Evolutionary conservation across 805 yeast species (phyloP).

Genomic region (Lipomyces spencermartinsiae): DNA sequence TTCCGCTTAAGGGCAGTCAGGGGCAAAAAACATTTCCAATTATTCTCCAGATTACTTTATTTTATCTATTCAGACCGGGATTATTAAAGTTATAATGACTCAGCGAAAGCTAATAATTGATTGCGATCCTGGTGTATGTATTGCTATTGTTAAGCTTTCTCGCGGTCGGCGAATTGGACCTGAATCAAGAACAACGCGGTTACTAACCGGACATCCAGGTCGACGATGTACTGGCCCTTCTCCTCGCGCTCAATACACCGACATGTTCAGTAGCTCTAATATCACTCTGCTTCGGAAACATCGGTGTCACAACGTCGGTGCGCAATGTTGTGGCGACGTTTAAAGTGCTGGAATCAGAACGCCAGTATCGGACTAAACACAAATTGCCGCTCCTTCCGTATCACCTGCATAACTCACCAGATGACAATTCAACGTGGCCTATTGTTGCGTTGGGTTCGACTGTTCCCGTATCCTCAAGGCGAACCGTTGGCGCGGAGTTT

Average conservation of each 20-base stretch:
- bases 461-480: slow-evolving; percentile 43
- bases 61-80: neutral
- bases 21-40: neutral
- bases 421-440: slow-evolving; percentile 42
- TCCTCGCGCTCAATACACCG: slow-evolving; percentile 47
- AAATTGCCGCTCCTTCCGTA: slow-evolving; percentile 38
- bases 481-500: slow-evolving; percentile 48
- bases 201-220: slow-evolving; percentile 36
- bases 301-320: slow-evolving; percentile 46
- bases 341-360: slow-evolving; percentile 46
- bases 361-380: slow-evolving; percentile 39
- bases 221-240: slow-evolving; percentile 51
- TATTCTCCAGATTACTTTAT: neutral
- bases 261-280: slow-evolving; percentile 44
- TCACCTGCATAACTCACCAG: slow-evolving; percentile 28
- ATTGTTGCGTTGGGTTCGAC: slow-evolving; percentile 46
- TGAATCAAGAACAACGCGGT: neutral
- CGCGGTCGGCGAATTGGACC: neutral
- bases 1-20: too few species aligned
- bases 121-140: slow-evolving; percentile 51
- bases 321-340: slow-evolving; percentile 48
- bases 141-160: neutral
- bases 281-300: slow-evolving; percentile 51
- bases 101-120: slow-evolving; percentile 46
- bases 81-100: slow-evolving; percentile 2